A percentile compares a stretch with the other conserved stretches of the same genome.
phyloP scores from a whole-genome alignment of 2,329 filamentous ascomycete genomes.

The Colletotrichum noveboracense region DNA sequence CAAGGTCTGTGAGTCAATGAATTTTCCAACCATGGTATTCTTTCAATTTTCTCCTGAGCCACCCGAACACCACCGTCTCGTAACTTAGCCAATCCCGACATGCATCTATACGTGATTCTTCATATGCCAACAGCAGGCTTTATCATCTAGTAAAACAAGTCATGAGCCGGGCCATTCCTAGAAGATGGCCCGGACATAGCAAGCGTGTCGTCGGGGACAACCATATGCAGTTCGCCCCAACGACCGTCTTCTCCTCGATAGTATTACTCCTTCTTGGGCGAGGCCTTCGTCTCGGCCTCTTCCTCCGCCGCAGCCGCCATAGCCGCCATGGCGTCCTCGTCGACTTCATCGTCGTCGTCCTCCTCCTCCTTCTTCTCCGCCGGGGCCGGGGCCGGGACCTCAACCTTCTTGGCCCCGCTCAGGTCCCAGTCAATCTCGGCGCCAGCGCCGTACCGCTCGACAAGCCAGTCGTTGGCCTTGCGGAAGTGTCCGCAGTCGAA shows the following conservation, averaged over 20 bases:
- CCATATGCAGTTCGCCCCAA: not conserved
- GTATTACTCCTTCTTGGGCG: slow-evolving; percentile 18
- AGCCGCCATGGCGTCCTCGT: slow-evolving; percentile 8
- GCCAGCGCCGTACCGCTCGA: slow-evolving; percentile 76
- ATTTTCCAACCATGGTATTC: not conserved
- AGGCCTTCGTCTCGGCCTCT: slow-evolving; percentile 21
- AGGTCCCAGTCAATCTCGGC: slow-evolving; percentile 86
- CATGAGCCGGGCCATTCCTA: not conserved
- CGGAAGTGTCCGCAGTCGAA: slow-evolving; percentile 84
- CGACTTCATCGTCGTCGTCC: not conserved
- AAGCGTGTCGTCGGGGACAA: not conserved
- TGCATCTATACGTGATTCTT: not conserved
- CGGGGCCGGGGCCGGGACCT: not conserved
- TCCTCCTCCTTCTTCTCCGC: slow-evolving; percentile 22
- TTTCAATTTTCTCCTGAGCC: not conserved
- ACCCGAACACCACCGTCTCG: not conserved
- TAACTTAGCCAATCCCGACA: not conserved
- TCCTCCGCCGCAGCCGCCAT: slow-evolving; percentile 8
- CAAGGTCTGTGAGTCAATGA: not conserved
- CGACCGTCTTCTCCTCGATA: slow-evolving; percentile 12
- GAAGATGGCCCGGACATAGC: not conserved
- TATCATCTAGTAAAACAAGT: slow-evolving; percentile 6
- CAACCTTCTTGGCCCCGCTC: slow-evolving; percentile 25
- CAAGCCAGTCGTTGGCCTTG: slow-evolving; percentile 85
- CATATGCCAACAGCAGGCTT: not conserved